phyloP scores from a whole-genome alignment of 768 basidiomycete species.

The Galerina sulciceps region DNA sequence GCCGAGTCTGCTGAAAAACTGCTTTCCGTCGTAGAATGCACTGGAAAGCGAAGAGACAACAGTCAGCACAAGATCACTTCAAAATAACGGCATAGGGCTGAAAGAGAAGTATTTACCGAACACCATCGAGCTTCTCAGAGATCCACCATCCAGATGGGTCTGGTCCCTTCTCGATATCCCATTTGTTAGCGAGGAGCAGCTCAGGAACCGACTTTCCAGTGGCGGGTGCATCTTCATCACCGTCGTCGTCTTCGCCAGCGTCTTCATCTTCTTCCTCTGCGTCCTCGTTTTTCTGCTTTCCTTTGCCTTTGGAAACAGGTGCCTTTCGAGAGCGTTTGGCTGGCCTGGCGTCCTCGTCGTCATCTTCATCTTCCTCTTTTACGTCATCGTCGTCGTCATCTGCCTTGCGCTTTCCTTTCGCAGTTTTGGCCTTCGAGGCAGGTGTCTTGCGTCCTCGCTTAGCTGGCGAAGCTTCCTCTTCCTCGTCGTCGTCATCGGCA shows the following conservation, averaged over 20 bases:
- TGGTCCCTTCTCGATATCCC: constrained; percentile 55
- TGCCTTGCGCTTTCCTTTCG: constrained; percentile 16
- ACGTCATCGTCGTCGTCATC: constrained; percentile 28
- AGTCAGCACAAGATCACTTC: not conserved
- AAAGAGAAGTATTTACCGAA: constrained; percentile 45
- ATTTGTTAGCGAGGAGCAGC: constrained; percentile 58
- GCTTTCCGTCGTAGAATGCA: constrained; percentile 57
- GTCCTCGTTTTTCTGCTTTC: constrained; percentile 21
- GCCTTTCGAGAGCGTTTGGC: constrained; percentile 21
- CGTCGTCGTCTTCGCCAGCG: constrained; percentile 29
- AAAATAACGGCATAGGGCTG: not conserved
- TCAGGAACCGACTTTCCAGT: constrained; percentile 43
- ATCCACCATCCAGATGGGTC: constrained; percentile 68
- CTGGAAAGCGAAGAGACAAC: constrained; percentile 30
- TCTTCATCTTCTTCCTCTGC: constrained; percentile 31
- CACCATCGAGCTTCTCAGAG: constrained; percentile 65
- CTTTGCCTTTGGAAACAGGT: constrained; percentile 20
- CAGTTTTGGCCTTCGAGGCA: constrained; percentile 18
- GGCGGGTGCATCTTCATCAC: constrained; percentile 27
- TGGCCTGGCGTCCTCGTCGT: constrained; percentile 28
- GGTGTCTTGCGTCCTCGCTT: constrained; percentile 19
- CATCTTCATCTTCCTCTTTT: constrained; percentile 35
- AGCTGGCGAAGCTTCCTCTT: constrained; percentile 23
- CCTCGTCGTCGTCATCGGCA: constrained; percentile 36
- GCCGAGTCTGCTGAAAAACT: constrained; percentile 58